Conservation (phyloP, 805 yeast genomes). For the Saccharomyces eubayanus region DNA sequence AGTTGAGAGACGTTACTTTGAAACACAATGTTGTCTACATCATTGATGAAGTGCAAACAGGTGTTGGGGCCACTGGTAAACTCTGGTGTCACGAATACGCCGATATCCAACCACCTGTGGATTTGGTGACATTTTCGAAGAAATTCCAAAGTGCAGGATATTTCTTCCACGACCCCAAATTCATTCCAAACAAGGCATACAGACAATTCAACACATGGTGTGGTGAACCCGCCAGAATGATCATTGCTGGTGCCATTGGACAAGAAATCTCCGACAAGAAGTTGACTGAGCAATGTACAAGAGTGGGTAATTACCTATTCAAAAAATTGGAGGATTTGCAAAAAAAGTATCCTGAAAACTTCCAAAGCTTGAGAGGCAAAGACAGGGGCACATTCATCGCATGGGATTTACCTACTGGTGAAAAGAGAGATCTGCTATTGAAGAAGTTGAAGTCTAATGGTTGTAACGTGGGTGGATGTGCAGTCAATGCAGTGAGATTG, state of each 20-base stretch:
- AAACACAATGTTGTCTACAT: conserved; percentile 52
- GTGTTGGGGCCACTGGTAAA: conserved; percentile 66
- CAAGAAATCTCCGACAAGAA: conserved; percentile 45
- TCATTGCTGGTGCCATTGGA: conserved; percentile 53
- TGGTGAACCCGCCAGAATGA: conserved; percentile 64
- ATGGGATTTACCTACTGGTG: conserved; percentile 44
- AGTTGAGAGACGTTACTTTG: conserved; percentile 50
- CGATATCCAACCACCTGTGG: conserved; percentile 53
- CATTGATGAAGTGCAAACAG: conserved; percentile 68
- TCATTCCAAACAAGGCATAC: conserved; percentile 53
- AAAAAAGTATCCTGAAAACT: conserved; percentile 34
- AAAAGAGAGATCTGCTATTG: conserved; percentile 41
- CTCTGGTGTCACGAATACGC: conserved; percentile 71
- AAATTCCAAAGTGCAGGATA: conserved; percentile 70
- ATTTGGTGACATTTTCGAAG: conserved; percentile 63
- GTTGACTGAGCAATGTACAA: conserved; percentile 40
- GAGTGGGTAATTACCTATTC: conserved; percentile 49
- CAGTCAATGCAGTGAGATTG: conserved; percentile 49
- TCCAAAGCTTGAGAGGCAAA: conserved; percentile 52
- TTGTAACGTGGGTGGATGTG: conserved; percentile 62
- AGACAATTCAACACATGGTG: conserved; percentile 76
- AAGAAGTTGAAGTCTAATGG: conserved; percentile 42
- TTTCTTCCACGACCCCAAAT: conserved; percentile 50
- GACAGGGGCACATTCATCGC: conserved; percentile 59
- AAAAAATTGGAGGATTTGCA: conserved; percentile 33